phyloP scores from a whole-genome alignment of 2,329 filamentous ascomycete genomes.

The Coleophoma eucalyptorum region DNA sequence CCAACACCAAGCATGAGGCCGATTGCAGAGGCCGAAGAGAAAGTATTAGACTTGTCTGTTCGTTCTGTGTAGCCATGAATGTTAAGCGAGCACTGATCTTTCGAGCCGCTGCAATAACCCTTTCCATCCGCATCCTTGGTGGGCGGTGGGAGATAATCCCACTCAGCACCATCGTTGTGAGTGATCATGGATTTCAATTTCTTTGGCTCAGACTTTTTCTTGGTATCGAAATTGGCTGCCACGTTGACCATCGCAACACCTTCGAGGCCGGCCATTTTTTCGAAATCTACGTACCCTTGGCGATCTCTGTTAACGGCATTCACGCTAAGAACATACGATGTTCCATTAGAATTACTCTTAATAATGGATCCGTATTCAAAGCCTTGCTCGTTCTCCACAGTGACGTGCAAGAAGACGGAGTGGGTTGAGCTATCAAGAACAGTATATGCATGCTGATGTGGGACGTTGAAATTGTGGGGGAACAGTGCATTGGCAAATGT shows the following conservation, averaged over 20 bases:
- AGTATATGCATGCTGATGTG: constrained; percentile 80
- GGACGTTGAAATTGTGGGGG: constrained; percentile 77
- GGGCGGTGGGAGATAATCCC: constrained; percentile 75
- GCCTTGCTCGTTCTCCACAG: constrained; percentile 61
- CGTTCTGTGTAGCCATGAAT: constrained; percentile 96
- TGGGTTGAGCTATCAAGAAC: constrained; percentile 94
- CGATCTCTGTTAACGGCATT: constrained; percentile 77
- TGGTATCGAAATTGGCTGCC: constrained; percentile 67
- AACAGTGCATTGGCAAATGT: constrained; percentile 82
- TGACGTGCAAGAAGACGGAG: constrained; percentile 90
- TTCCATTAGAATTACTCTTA: constrained; percentile 98
- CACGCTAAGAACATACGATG: constrained; percentile 84
- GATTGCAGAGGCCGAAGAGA: constrained; percentile 81
- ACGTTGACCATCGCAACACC: constrained; percentile 86
- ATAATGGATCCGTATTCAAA: constrained; percentile 81
- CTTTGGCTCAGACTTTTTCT: constrained; percentile 60
- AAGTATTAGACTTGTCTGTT: constrained; percentile 75
- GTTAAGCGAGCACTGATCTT: constrained; percentile 78
- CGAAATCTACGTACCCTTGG: constrained; percentile 83
- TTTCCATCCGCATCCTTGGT: constrained; percentile 67
- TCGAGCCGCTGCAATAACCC: constrained; percentile 60
- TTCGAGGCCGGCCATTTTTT: constrained; percentile 90
- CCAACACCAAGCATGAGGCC: constrained; percentile 89
- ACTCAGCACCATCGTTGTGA: constrained; percentile 92
- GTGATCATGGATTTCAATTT: constrained; percentile 87